Percentiles rank a stretch among this genome's conserved stretches.
Evolutionary conservation across 2,329 filamentous ascomycete species (phyloP).

Genomic region (Aspergillus sp.): DNA sequence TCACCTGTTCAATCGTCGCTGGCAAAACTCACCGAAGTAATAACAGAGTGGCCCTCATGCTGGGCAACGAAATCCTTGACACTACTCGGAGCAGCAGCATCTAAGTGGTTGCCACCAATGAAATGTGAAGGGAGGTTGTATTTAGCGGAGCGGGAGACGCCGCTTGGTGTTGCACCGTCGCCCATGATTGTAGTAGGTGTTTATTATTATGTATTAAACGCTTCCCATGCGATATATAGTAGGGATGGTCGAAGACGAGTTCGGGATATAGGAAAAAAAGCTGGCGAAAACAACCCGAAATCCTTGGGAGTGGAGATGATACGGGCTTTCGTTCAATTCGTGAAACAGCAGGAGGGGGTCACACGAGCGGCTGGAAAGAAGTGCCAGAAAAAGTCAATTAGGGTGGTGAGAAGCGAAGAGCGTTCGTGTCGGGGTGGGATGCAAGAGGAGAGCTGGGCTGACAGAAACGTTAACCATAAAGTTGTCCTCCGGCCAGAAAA

Average conservation of each 20-base stretch:
- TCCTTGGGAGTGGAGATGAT: not conserved
- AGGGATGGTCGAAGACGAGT: slow-evolving; percentile 5
- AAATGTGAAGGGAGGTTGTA: slow-evolving; percentile 88
- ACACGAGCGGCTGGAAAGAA: slow-evolving; percentile 1
- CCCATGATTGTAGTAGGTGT: slow-evolving; percentile 36
- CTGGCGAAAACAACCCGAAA: slow-evolving; percentile 6
- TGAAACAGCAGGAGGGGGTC: slow-evolving; percentile 6
- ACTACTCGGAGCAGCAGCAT: slow-evolving; percentile 75
- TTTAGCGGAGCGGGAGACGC: slow-evolving; percentile 72
- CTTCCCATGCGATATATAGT: slow-evolving; percentile 24
- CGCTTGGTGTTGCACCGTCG: slow-evolving; percentile 40
- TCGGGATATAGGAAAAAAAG: slow-evolving; percentile 6
- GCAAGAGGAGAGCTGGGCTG: slow-evolving; percentile 2
- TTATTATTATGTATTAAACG: slow-evolving; percentile 27
- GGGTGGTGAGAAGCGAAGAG: not conserved
- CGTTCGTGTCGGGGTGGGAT: not conserved
- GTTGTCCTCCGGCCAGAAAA: not conserved
- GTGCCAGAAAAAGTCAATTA: not conserved
- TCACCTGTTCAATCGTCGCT: not conserved
- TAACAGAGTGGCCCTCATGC: slow-evolving; percentile 94
- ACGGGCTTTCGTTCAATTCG: slow-evolving; percentile 10
- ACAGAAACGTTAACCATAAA: slow-evolving; percentile 4
- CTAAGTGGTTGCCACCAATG: slow-evolving; percentile 88
- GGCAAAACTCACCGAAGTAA: slow-evolving; percentile 80
- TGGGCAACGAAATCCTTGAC: slow-evolving; percentile 95